phyloP scores from a whole-genome alignment of 2,329 filamentous ascomycete species.

The Leptodontidium sp. region DNA sequence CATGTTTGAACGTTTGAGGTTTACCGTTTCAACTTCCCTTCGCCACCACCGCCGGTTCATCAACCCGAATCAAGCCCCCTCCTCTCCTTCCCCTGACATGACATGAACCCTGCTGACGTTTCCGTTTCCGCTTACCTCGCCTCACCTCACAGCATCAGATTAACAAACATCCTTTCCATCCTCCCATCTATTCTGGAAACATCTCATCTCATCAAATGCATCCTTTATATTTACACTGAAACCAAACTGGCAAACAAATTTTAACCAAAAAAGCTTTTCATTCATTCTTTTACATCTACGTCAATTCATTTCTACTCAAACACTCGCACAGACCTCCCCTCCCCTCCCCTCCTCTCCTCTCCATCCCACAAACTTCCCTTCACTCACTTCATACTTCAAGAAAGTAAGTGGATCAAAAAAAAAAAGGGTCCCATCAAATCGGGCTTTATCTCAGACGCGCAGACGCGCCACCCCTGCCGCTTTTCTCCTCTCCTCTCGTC shows the following conservation, averaged over 20 bases:
- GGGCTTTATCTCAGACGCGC: conserved; percentile 18
- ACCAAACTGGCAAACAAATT: no score
- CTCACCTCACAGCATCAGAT: neutral
- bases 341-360: neutral
- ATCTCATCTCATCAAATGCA: no score
- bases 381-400: no score
- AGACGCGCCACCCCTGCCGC: neutral
- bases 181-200: no score
- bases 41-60: neutral
- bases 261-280: no score
- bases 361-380: neutral
- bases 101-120: conserved; percentile 20
- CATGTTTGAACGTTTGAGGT: neutral
- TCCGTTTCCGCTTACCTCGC: conserved; percentile 16
- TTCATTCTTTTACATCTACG: no score
- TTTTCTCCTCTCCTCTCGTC: no score
- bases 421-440: neutral
- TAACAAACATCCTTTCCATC: no score
- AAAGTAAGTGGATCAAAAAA: no score
- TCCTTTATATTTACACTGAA: no score
- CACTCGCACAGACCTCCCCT: neutral
- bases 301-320: no score
- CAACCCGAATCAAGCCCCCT: neutral
- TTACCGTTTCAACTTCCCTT: conserved; percentile 2
- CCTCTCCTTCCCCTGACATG: neutral